Conservation (phyloP, 208 protist species). For the Leishmania aethiopica region DNA sequence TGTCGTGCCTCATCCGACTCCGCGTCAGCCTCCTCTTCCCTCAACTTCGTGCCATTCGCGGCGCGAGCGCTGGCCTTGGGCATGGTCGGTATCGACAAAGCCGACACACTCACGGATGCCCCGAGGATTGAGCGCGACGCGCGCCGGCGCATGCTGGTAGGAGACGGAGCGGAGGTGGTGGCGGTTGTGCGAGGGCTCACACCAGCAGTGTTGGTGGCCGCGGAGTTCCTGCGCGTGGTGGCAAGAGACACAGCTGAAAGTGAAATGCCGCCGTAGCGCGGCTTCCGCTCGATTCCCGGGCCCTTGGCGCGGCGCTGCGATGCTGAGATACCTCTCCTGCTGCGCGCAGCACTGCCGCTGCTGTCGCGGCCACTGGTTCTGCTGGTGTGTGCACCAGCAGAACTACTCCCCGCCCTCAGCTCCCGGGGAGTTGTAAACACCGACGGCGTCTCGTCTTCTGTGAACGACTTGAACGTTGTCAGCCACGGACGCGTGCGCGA, state of each 20-base stretch:
- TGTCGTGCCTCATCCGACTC: neutral
- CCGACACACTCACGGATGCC: slow-evolving; percentile 26
- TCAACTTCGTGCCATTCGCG: neutral
- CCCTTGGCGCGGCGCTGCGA: slow-evolving; percentile 4
- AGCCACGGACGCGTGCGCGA: slow-evolving; percentile 18
- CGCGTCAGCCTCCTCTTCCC: neutral
- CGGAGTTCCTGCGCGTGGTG: slow-evolving; percentile 17
- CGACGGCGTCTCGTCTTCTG: slow-evolving; percentile 20
- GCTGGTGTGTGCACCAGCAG: neutral
- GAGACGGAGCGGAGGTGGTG: neutral
- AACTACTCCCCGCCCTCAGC: neutral
- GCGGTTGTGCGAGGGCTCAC: neutral
- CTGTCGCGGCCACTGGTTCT: neutral
- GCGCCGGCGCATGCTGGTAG: slow-evolving; percentile 7
- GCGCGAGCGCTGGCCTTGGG: neutral
- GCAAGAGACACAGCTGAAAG: slow-evolving; percentile 11
- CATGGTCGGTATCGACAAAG: slow-evolving; percentile 20
- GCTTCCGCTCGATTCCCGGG: slow-evolving; percentile 2
- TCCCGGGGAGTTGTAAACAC: slow-evolving; percentile 16
- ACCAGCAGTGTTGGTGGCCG: neutral
- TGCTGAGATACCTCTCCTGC: neutral
- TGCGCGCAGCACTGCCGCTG: neutral
- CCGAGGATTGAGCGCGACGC: slow-evolving; percentile 19
- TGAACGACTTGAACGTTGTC: slow-evolving; percentile 23
- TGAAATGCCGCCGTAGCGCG: slow-evolving; percentile 5